Evolutionary conservation across 1,284 basidiomycete species (phyloP).

Genomic region (Abortiporus biennis): DNA sequence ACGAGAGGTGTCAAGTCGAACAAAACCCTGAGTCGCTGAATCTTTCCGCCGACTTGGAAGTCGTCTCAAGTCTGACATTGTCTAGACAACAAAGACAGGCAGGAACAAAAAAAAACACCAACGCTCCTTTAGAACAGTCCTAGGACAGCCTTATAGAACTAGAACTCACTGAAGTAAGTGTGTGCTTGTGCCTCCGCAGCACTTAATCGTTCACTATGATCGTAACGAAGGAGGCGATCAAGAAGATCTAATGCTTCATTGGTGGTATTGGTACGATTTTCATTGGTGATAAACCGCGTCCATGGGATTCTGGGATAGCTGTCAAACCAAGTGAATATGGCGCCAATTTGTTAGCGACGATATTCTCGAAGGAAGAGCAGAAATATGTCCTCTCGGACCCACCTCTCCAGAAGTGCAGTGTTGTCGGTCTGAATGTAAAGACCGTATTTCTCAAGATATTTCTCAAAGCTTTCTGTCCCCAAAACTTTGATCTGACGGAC

Average conservation of each 20-base stretch:
- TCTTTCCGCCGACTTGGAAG: slow-evolving; percentile 42
- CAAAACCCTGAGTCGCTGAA: slow-evolving; percentile 56
- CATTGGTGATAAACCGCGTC: slow-evolving; percentile 62
- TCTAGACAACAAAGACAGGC: slow-evolving; percentile 24
- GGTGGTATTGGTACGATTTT: slow-evolving; percentile 72
- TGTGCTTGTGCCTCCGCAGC: slow-evolving; percentile 75
- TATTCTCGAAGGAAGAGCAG: slow-evolving; percentile 1
- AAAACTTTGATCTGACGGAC: slow-evolving; percentile 86
- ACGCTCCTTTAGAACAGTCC: not conserved
- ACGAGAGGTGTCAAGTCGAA: slow-evolving; percentile 30
- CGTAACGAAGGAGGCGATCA: slow-evolving; percentile 80
- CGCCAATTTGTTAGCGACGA: slow-evolving; percentile 2
- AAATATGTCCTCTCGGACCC: slow-evolving; percentile 13
- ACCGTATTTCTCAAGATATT: slow-evolving; percentile 65
- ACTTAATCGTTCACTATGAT: slow-evolving; percentile 81
- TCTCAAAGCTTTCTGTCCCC: slow-evolving; percentile 79
- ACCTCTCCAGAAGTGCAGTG: slow-evolving; percentile 60
- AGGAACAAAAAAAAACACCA: not conserved
- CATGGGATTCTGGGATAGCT: slow-evolving; percentile 77
- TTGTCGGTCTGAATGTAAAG: slow-evolving; percentile 73
- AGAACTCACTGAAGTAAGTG: slow-evolving; percentile 64
- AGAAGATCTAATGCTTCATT: slow-evolving; percentile 77
- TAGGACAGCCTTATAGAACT: not conserved
- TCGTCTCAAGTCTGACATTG: slow-evolving; percentile 47
- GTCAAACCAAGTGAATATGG: not conserved